Percentiles rank a stretch among this genome's conserved stretches.
phyloP scores from a whole-genome alignment of 208 protist genomes.

The Trichomonas vaginalis region DNA sequence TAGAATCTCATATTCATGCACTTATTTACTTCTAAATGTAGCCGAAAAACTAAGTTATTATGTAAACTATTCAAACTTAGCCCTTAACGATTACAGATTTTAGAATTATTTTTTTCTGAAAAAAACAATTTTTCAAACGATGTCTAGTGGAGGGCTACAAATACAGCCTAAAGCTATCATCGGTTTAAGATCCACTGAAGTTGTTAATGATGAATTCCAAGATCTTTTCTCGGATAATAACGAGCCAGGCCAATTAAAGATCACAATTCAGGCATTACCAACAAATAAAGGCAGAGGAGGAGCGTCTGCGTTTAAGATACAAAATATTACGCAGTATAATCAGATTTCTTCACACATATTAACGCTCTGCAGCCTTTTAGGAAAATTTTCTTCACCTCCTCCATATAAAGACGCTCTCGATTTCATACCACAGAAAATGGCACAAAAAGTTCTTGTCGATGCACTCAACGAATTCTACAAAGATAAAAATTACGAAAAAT shows the following conservation, averaged over 20 bases:
- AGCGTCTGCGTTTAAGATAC: background rate
- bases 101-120: too few species aligned
- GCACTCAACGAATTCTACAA: background rate
- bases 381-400: background rate
- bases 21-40: too few species aligned
- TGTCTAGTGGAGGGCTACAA: background rate
- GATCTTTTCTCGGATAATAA: background rate
- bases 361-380: background rate
- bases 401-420: background rate
- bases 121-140: too few species aligned
- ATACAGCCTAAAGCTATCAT: background rate
- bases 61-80: too few species aligned
- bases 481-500: background rate
- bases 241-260: background rate
- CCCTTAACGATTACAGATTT: too few species aligned
- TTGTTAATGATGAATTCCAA: background rate
- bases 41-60: too few species aligned
- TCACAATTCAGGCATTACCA: background rate
- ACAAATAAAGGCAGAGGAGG: background rate
- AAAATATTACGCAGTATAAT: background rate
- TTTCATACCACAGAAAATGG: background rate
- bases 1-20: too few species aligned
- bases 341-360: background rate
- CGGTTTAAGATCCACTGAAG: background rate
- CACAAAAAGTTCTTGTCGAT: background rate